Conservation (phyloP, 2,329 filamentous ascomycete genomes). For the Colletotrichum brevisporum region DNA sequence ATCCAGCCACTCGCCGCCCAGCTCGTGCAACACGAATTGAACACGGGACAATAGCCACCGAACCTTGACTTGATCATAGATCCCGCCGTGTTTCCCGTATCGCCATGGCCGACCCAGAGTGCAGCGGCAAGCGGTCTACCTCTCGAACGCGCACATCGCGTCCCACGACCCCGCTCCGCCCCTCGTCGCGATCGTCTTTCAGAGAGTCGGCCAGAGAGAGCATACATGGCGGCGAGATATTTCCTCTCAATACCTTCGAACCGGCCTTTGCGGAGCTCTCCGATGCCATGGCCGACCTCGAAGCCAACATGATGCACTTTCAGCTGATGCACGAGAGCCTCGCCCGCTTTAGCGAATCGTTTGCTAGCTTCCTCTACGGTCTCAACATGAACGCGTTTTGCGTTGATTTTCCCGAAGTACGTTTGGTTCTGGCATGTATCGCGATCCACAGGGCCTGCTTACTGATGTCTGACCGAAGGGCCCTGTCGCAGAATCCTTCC, state of each 20-base stretch:
- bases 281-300: constrained; percentile 94
- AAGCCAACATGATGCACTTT: constrained; percentile 97
- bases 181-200: constrained; percentile 90
- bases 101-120: constrained; percentile 45
- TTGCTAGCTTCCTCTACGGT: constrained; percentile 94
- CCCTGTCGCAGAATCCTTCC: constrained; percentile 87
- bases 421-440: constrained; percentile 29
- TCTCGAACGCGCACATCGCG: constrained; percentile 78
- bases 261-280: constrained; percentile 93
- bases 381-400: constrained; percentile 99
- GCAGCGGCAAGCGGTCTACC: constrained; percentile 61
- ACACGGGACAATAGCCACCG: too few species aligned
- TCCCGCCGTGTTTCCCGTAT: not conserved
- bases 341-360: constrained; percentile 93
- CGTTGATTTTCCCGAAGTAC: constrained; percentile 94
- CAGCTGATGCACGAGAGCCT: constrained; percentile 97
- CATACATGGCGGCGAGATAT: constrained; percentile 62
- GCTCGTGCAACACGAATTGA: too few species aligned
- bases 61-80: too few species aligned
- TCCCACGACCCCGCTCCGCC: constrained; percentile 92
- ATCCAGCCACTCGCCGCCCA: too few species aligned
- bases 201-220: constrained; percentile 79
- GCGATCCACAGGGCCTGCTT: constrained; percentile 9
- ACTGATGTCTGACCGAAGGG: constrained; percentile 65
- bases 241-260: constrained; percentile 86